Evolutionary conservation across 1,284 basidiomycete genomes (phyloP).

Genomic region (Polyporus tsugae): DNA sequence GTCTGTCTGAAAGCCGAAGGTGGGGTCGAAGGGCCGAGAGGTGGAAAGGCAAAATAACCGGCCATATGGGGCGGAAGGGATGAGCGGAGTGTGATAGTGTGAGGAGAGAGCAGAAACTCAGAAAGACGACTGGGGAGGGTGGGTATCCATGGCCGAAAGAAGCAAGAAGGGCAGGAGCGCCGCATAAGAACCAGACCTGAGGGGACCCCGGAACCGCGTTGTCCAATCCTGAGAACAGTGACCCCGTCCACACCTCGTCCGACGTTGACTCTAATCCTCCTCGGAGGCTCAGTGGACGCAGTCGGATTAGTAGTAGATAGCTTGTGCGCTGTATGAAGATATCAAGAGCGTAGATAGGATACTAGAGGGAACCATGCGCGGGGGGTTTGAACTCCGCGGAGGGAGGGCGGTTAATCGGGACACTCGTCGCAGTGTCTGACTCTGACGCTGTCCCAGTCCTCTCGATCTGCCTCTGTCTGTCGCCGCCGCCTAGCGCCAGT

Average conservation of each 20-base stretch:
- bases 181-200: constrained; percentile 14
- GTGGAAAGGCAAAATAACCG: constrained; percentile 29
- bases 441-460: constrained; percentile 14
- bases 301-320: neutral
- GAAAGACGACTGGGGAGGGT: constrained; percentile 13
- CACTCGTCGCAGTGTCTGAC: neutral
- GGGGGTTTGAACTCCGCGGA: constrained; percentile 25
- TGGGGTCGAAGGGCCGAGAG: neutral
- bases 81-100: neutral
- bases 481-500: constrained; percentile 27
- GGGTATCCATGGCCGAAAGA: neutral
- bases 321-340: neutral
- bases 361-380: neutral
- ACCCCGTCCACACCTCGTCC: neutral
- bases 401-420: constrained; percentile 10
- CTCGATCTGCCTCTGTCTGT: neutral
- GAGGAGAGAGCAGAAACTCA: neutral
- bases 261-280: neutral
- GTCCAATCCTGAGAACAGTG: constrained; percentile 4
- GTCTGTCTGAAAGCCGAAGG: neutral
- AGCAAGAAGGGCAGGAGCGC: neutral
- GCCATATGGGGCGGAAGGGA: constrained; percentile 14
- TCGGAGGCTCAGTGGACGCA: neutral
- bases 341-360: neutral
- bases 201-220: constrained; percentile 17